These are phyloP conservation scores for Clarireedia monteithiana DNA, from an alignment of 2,329 filamentous ascomycete species.

Conservation along the genomic window DNA sequence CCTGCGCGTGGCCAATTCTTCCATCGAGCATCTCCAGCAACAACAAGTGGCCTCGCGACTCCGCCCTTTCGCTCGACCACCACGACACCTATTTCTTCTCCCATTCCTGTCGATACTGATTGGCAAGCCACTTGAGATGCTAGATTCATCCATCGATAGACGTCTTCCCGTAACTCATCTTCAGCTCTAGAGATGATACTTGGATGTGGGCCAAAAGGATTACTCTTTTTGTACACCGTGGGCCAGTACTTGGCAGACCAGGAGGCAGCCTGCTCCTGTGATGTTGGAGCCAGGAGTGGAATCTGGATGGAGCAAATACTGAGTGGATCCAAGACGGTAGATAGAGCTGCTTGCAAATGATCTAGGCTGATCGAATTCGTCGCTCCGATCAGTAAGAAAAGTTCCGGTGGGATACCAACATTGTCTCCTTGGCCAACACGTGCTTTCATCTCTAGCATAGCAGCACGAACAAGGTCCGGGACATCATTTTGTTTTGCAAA, in stretches of 20 bases:
- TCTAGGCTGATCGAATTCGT: slow-evolving; percentile 43
- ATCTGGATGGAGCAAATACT: slow-evolving; percentile 45
- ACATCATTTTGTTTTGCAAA: slow-evolving; percentile 66
- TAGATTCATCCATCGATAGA: slow-evolving; percentile 58
- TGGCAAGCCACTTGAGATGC: slow-evolving; percentile 57
- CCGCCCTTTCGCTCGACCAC: slow-evolving; percentile 50
- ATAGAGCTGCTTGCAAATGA: slow-evolving; percentile 42
- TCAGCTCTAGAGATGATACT: slow-evolving; percentile 63
- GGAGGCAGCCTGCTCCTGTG: slow-evolving; percentile 62
- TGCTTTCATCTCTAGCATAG: slow-evolving; percentile 45
- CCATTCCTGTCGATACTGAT: slow-evolving; percentile 48
- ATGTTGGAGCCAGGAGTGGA: slow-evolving; percentile 67
- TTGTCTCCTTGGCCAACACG: slow-evolving; percentile 33
- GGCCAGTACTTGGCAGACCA: slow-evolving; percentile 80
- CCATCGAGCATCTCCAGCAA: slow-evolving; percentile 72
- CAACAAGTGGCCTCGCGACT: slow-evolving; percentile 47
- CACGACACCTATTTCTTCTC: slow-evolving; percentile 66
- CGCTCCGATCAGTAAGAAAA: slow-evolving; percentile 44
- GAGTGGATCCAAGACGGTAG: slow-evolving; percentile 42
- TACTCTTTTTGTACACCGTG: slow-evolving; percentile 77
- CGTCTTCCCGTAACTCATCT: slow-evolving; percentile 57
- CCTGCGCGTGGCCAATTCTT: slow-evolving; percentile 41
- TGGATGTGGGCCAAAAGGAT: slow-evolving; percentile 78
- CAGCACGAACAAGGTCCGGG: slow-evolving; percentile 54
- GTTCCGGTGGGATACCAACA: slow-evolving; percentile 34